Base-by-base conservation (phyloP, 2,329 filamentous ascomycete genomes). In the Westerdykella ornata region DNA sequence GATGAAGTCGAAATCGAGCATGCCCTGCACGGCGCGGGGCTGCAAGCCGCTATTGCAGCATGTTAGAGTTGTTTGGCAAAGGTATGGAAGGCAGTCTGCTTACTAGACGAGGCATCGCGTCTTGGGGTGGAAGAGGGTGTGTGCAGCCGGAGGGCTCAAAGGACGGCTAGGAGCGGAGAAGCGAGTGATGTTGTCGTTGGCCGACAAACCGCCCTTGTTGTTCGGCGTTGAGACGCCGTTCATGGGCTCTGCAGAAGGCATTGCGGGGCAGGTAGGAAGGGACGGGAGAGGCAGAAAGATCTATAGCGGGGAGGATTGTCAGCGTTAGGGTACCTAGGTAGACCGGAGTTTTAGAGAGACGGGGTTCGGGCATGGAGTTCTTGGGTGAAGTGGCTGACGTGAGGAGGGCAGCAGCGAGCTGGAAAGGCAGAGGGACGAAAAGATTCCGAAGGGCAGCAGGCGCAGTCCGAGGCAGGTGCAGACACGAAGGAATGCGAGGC, bases 1-100 rank as follows among this genome's bases (percentile, higher is more conserved):
- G 75, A 98, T 98, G 80, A 97, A 98, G 78, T 98, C 92, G 71
- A 98, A 98, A 73, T 98, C 92, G 68, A 98, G 85, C 72, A 75
- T 75, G 51, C 73, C 73, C 68, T 76, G 73, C 38, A 76, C 73
- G 42, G 73, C 73, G 60, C 89, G 83, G 66, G 92, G 90, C 76
- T 98, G 92, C 67, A 98, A 87, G 71, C 92, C 92, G 75, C 78
- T 82, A 60, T 56, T 33, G 38, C 42, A 35, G 11, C 28, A 30
- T 43, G 49, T 59, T 56, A 64, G 58, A 42, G 37, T 36, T 20
- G 22, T 34, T 41, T 35, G 2, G 17, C 20, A 32, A 26, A 26
- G 26, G 28, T 37, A 19, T 29, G 28, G 19, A 26, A n/a, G 33
- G 29, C 40, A 16, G 19, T 35, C 33, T 16, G 71, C 78, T 74